Conservation (phyloP, 352 stramenopile genomes). For the Globisporangium megalacanthum region DNA sequence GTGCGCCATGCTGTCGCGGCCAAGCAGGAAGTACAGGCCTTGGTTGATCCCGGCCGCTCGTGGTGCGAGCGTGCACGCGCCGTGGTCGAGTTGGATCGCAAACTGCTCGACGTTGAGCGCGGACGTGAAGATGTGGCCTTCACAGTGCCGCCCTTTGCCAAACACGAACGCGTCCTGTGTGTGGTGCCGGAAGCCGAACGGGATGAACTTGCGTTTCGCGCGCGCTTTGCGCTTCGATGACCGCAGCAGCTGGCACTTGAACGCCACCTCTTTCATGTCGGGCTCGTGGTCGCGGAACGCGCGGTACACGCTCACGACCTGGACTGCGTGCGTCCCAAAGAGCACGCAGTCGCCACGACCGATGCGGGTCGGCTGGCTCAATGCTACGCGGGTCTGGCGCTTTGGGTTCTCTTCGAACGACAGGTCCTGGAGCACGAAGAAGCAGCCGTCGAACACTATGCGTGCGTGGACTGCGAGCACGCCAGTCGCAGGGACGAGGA, state of each 20-base stretch:
- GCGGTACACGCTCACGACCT: conserved; percentile 37
- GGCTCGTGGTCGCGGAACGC: conserved; percentile 49
- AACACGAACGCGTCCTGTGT: conserved; percentile 39
- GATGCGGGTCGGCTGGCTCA: conserved; percentile 41
- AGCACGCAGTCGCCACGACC: conserved; percentile 54
- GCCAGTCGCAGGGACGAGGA: conserved; percentile 36
- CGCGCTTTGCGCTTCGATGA: conserved; percentile 58
- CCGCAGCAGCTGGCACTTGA: conserved; percentile 58
- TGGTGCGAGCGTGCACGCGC: conserved; percentile 49
- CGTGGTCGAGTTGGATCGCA: conserved; percentile 51
- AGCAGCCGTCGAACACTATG: conserved; percentile 55
- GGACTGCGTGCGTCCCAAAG: conserved; percentile 45
- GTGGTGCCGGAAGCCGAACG: conserved; percentile 47
- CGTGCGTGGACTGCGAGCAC: conserved; percentile 51
- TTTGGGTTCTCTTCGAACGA: conserved; percentile 58
- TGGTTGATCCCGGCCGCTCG: conserved; percentile 57
- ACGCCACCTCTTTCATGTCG: conserved; percentile 60
- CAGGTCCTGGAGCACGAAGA: conserved; percentile 67
- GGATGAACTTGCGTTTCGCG: conserved; percentile 36
- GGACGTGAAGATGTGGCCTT: conserved; percentile 53
- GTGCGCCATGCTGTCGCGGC: conserved; percentile 38
- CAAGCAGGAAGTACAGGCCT: conserved; percentile 66
- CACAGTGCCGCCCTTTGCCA: conserved; percentile 50
- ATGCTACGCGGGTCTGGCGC: conserved; percentile 44
- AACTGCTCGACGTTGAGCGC: conserved; percentile 62